Conservation (phyloP, 2,329 filamentous ascomycete genomes). For the Albifimbria verrucaria region DNA sequence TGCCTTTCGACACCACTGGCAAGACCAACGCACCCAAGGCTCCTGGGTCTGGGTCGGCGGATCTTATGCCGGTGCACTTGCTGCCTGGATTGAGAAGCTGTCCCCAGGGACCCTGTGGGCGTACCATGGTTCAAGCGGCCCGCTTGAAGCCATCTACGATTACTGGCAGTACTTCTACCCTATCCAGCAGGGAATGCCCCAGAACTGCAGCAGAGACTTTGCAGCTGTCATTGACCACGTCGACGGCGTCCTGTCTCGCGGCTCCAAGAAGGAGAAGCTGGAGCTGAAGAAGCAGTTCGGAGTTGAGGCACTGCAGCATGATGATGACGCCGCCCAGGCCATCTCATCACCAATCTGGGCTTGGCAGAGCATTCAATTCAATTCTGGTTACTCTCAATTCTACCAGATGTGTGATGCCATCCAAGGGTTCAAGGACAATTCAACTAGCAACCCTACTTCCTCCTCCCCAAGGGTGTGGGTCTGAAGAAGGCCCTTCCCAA, state of each 20-base stretch:
- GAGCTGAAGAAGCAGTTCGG: constrained; percentile 45
- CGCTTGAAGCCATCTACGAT: constrained; percentile 70
- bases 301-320: constrained; percentile 34
- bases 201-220: constrained; percentile 60
- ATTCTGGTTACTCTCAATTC: constrained; percentile 29
- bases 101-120: constrained; percentile 76
- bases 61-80: constrained; percentile 74
- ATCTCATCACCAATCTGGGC: constrained; percentile 11
- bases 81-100: constrained; percentile 66
- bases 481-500: constrained; percentile 4
- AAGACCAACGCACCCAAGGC: constrained; percentile 62
- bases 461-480: constrained; percentile 5
- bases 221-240: constrained; percentile 48
- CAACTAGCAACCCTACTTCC: not conserved
- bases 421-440: constrained; percentile 10
- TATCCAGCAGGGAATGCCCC: constrained; percentile 40
- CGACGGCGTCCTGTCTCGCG: constrained; percentile 43
- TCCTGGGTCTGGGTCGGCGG: constrained; percentile 76
- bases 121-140: constrained; percentile 72
- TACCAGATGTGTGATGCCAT: constrained; percentile 33
- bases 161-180: constrained; percentile 59
- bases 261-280: constrained; percentile 22
- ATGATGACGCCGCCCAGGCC: constrained; percentile 38
- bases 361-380: constrained; percentile 35
- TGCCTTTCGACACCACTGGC: constrained; percentile 61